Conservation (phyloP, 2,329 filamentous ascomycete species). For the Xylaria sp. region DNA sequence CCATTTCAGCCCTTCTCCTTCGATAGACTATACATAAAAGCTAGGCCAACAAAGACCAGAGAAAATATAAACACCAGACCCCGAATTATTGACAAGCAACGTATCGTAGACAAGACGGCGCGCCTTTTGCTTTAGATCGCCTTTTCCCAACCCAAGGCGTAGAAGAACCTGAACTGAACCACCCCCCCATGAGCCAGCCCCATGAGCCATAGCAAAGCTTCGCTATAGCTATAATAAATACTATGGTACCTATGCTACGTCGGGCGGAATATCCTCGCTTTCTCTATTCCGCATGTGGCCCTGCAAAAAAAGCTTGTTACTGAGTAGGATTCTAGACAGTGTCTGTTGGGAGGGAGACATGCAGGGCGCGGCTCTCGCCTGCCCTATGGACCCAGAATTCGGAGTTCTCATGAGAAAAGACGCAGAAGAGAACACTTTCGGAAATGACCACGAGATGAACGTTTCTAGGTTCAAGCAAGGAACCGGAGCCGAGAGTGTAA, state of each 20-base stretch:
- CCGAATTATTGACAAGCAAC: neutral
- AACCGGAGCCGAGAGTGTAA: no score
- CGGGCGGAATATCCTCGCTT: neutral
- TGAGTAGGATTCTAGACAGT: neutral
- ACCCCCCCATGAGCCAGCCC: no score
- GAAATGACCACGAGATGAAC: neutral
- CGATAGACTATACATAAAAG: neutral
- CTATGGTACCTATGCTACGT: neutral
- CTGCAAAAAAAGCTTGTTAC: neutral
- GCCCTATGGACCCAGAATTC: neutral
- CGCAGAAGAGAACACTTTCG: neutral
- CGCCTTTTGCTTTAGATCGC: neutral
- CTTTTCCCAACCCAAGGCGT: neutral
- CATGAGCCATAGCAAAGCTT: no score
- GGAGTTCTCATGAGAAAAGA: neutral
- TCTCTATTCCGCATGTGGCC: neutral
- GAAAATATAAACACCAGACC: neutral
- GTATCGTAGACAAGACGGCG: neutral
- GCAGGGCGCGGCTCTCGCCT: neutral
- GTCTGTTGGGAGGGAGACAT: neutral
- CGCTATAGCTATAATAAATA: neutral
- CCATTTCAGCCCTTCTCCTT: neutral
- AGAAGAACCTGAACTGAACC: neutral
- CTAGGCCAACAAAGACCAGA: no score
- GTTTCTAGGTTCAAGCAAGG: neutral